Evolutionary conservation across 345 rosid species (phyloP), one percentile per base, ranked within the genome.

Genomic region (Dovyalis caffra): DNA sequence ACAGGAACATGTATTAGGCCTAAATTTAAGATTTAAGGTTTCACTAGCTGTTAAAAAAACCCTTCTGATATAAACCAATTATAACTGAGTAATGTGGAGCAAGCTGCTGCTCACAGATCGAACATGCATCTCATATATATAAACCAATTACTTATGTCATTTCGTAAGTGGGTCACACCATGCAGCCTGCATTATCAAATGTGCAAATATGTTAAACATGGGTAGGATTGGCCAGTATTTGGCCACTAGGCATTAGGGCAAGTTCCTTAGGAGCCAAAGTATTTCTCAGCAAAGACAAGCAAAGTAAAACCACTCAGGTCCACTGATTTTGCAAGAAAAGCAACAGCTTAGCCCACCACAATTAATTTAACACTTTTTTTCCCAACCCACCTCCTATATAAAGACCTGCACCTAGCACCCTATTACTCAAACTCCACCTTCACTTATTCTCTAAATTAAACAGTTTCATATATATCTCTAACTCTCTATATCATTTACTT

Each of bases 281-380:
- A 5, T 34, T 34, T 34, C 37, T 8, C 61, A 18, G 0, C 8
- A 21, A 14, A 56, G 45, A 45, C 43, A 74, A 73, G 26, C 37
- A 57, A 67, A 68, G 53, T 33, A 32, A 73, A 64, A 73, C 68
- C 75, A 74, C 32, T 3, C 21, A 33, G 33, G 68, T 18, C 37
- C 79, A 68, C 31, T 29, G 33, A 75, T 71, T 82, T 74, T 77
- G 35, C 35, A 53, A 26, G 49, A 69, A 78, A 80, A 71, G 74
- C 77, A 72, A 71, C 69, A 78, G 25, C 65, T 25, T 56, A 25
- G n/a, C 25, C 25, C 0, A 56, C 28, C 62, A 4, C 49, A 28
- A 25, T n/a, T n/a, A n/a, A n/a, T 8, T 26, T 4, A 25, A 74
- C 20, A 56, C 47, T 64, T 25, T 61, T 8, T 26, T 61, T 43